These are phyloP conservation scores for Mortierella sp. DNA, from an alignment of 371 early-diverging fungal genomes.

Conservation along the genomic window DNA sequence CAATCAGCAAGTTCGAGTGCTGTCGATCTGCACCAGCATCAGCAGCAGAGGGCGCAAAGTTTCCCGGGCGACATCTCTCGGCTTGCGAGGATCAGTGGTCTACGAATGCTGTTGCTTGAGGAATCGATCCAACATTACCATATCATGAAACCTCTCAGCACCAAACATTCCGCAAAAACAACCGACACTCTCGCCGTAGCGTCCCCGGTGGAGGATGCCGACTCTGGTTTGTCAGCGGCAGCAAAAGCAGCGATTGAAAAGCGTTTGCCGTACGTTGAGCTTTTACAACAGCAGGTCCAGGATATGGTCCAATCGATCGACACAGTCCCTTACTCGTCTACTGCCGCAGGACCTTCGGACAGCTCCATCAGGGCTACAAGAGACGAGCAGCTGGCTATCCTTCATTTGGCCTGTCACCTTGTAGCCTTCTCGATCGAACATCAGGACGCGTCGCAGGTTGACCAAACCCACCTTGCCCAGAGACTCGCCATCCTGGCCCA, in stretches of 20 bases:
- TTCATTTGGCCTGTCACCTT: conserved; percentile 38
- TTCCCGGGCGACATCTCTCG: conserved; percentile 19
- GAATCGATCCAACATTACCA: conserved; percentile 31
- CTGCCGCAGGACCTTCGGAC: background rate
- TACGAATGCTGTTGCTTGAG: conserved; percentile 41
- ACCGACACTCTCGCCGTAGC: background rate
- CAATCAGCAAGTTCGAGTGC: background rate
- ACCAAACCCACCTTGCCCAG: conserved; percentile 1
- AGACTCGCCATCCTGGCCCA: conserved; percentile 33
- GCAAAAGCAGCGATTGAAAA: conserved; percentile 15
- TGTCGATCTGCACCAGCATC: background rate
- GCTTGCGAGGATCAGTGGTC: conserved; percentile 35
- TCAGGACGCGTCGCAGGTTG: background rate
- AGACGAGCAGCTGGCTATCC: conserved; percentile 29
- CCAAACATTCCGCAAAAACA: background rate
- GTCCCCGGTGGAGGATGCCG: background rate
- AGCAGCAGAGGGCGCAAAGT: conserved; percentile 1
- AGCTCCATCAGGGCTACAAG: background rate
- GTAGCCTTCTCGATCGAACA: conserved; percentile 45
- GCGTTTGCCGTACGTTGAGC: conserved; percentile 29
- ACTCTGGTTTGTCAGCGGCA: background rate
- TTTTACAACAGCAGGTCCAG: conserved; percentile 51
- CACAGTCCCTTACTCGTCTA: background rate
- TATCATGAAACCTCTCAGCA: conserved; percentile 8
- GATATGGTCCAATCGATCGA: conserved; percentile 46